phyloP scores from a whole-genome alignment of 306 rosid species.

The Ziziphus jujuba region DNA sequence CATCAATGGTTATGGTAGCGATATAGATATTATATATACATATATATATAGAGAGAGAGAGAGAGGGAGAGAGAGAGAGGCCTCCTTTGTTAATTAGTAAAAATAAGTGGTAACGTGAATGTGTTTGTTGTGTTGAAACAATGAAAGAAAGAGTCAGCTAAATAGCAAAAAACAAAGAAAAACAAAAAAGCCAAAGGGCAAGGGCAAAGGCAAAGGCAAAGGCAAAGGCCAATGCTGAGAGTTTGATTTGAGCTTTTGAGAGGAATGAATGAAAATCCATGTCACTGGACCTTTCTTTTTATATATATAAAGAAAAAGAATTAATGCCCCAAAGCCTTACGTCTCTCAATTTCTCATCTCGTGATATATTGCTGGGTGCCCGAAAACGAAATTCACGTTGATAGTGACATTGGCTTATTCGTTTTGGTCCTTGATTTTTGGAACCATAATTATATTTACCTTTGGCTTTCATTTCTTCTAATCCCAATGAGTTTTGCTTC shows the following conservation, averaged over 20 bases:
- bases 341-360: constrained; percentile 29
- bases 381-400: constrained; percentile 1
- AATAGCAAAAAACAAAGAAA: no score
- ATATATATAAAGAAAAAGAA: constrained; percentile 1
- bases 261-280: constrained; percentile 32
- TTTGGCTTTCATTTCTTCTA: not conserved
- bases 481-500: not conserved
- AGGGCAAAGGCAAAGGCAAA: constrained; percentile 1
- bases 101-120: constrained; percentile 14
- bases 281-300: constrained; percentile 35
- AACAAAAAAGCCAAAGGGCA: constrained; percentile 1
- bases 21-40: no score
- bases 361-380: not conserved
- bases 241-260: constrained; percentile 9
- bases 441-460: not conserved
- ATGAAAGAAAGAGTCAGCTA: not conserved
- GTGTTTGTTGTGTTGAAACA: constrained; percentile 15
- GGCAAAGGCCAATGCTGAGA: constrained; percentile 23
- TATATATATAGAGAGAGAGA: no score
- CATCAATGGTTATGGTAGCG: not conserved
- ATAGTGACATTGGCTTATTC: not conserved
- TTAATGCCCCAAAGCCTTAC: not conserved
- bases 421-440: constrained; percentile 9
- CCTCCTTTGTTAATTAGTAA: no score
- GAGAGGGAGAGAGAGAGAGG: not conserved